Evolutionary conservation across 116 monocot genomes (phyloP), one percentile per base, ranked within the genome.

Genomic region (Phalaenopsis hybrid): DNA sequence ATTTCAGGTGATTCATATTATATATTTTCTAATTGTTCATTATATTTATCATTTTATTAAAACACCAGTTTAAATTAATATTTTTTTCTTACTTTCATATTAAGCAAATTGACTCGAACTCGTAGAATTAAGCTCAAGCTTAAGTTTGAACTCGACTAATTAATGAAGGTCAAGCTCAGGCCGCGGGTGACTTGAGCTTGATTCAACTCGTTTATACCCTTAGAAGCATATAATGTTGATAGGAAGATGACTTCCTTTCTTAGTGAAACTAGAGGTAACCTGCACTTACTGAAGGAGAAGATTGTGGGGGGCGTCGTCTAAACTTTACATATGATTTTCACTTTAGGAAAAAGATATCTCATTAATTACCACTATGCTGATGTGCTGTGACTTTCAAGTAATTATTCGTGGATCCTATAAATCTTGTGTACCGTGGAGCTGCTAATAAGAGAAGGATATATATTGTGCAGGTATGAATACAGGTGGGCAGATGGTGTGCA

Each of bases 401-500:
- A 70, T 13, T 34, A 69, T 69, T 34, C 10, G 18, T 69, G 15
- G 23, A 4, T 59, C 25, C 37, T 79, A 10, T 33, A 72, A 34
- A 4, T 33, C 12, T 52, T 52, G 8, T 11, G 37, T 72, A 10
- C 17, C 37, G 72, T 28, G 72, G 37, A 33, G 12, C 34, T 72
- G 33, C 72, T 72, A 34, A 72, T 72, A n/a, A 23, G 34, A 37
- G 15, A 37, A 34, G 75, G n/a, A 6, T 7, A 75, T 75, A 20
- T 6, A 7, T 75, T 75, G 25, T 90, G 87, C 87, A 96, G 96
- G 84, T 96, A 94, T 78, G 96, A 96, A 81, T 96, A 96, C 79
- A 86, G 94, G 83, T 94, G 96, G 96, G 96, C 96, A 57, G 96
- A 96, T 90, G 96, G 96, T 75, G 94, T 96, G 76, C 94, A 94